A percentile compares a stretch with the other conserved stretches of the same genome.
phyloP scores from a whole-genome alignment of 148 eudicot species.

The Rhododendron vialii region DNA sequence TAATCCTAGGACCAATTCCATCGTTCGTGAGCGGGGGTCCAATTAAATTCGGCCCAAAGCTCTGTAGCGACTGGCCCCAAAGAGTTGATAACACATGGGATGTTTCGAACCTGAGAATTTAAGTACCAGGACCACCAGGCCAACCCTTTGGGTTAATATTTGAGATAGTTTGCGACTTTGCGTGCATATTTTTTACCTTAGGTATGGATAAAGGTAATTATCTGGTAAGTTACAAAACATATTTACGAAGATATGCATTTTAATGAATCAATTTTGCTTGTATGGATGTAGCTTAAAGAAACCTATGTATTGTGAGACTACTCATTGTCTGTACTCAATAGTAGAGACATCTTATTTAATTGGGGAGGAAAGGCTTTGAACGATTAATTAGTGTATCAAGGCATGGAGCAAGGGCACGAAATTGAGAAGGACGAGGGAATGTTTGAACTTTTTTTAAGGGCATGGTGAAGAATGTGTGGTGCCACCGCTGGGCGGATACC shows the following conservation, averaged over 20 bases:
- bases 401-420: not conserved
- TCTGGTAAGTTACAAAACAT: not conserved
- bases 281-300: not conserved
- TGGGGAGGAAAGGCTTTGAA: not conserved
- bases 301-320: not conserved
- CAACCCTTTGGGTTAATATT: not conserved
- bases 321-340: not conserved
- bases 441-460: not conserved
- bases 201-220: not conserved
- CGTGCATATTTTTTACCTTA: not conserved
- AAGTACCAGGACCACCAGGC: too few relatives aligned
- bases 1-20: not conserved
- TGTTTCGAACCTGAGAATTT: not conserved
- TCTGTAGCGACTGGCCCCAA: too few relatives aligned
- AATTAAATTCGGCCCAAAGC: not conserved
- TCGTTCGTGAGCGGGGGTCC: not conserved
- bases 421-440: not conserved
- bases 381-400: not conserved
- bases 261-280: not conserved
- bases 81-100: not conserved
- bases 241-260: not conserved
- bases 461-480: not conserved
- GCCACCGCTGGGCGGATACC: not conserved
- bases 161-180: not conserved
- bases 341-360: not conserved